phyloP scores from a whole-genome alignment of 2,329 filamentous ascomycete genomes.

The Raffaelea albimanens region DNA sequence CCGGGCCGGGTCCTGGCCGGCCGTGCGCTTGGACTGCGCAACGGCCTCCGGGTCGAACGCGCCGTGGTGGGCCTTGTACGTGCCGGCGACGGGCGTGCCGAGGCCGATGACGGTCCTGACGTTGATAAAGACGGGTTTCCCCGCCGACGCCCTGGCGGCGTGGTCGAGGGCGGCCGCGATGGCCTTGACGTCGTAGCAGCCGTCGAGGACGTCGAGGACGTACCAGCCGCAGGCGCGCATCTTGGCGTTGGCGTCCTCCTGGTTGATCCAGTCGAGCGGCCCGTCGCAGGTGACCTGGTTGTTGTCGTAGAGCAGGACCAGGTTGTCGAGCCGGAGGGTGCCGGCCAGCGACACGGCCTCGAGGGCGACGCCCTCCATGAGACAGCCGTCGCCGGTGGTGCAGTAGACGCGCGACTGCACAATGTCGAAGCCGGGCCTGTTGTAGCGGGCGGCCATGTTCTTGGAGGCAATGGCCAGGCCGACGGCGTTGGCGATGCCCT shows the following conservation, averaged over 20 bases:
- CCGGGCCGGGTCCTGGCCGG: slow-evolving; percentile 38
- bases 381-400: slow-evolving; percentile 48
- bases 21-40: slow-evolving; percentile 40
- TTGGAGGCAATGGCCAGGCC: slow-evolving; percentile 49
- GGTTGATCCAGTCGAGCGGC: slow-evolving; percentile 41
- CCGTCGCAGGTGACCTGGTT: slow-evolving; percentile 53
- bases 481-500: slow-evolving; percentile 52
- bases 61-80: slow-evolving; percentile 45
- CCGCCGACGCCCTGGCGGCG: slow-evolving; percentile 22
- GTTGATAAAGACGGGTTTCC: slow-evolving; percentile 39
- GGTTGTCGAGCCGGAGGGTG: slow-evolving; percentile 44
- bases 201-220: slow-evolving; percentile 43
- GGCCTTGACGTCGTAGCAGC: slow-evolving; percentile 37
- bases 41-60: slow-evolving; percentile 45
- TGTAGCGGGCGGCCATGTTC: slow-evolving; percentile 44
- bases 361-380: slow-evolving; percentile 48
- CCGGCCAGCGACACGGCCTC: slow-evolving; percentile 49
- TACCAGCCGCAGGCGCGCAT: slow-evolving; percentile 48
- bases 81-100: slow-evolving; percentile 34
- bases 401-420: slow-evolving; percentile 44
- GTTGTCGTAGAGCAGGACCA: slow-evolving; percentile 51
- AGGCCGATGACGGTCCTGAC: slow-evolving; percentile 46
- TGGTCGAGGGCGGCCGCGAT: slow-evolving; percentile 26
- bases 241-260: slow-evolving; percentile 47
- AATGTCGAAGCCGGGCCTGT: slow-evolving; percentile 36